A percentile compares a stretch with the other conserved stretches of the same genome.
Conservation (phyloP, 1,139 yeast genomes). For the Suhomyces guaymorum region DNA sequence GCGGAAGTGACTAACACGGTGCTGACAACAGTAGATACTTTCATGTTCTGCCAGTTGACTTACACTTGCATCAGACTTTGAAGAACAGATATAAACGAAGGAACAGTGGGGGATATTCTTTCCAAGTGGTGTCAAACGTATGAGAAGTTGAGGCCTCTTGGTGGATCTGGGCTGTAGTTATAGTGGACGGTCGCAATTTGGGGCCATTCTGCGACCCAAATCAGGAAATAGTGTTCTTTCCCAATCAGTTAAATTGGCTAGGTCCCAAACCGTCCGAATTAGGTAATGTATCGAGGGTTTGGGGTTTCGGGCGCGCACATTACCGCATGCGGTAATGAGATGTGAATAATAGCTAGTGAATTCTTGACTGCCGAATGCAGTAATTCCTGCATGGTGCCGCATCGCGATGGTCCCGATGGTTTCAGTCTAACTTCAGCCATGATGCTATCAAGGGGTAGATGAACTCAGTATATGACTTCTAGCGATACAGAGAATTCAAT, state of each 20-base stretch:
- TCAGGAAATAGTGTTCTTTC: slow-evolving; percentile 12
- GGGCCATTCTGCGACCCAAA: slow-evolving; percentile 9
- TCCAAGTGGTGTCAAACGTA: slow-evolving; percentile 5
- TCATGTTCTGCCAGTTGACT: slow-evolving; percentile 17
- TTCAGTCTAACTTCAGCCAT: no score
- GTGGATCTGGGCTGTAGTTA: slow-evolving; percentile 10
- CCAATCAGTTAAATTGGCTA: slow-evolving; percentile 11
- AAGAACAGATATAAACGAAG: slow-evolving; percentile 15
- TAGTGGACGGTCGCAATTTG: slow-evolving; percentile 9
- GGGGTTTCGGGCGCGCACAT: slow-evolving; percentile 6
- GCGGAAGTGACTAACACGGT: slow-evolving; percentile 23
- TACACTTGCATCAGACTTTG: slow-evolving; percentile 14
- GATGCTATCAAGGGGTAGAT: no score
- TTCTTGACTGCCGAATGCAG: slow-evolving; percentile 5
- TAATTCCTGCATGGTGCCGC: not conserved
- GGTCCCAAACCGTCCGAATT: slow-evolving; percentile 1
- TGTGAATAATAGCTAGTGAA: not conserved
- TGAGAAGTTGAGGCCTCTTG: slow-evolving; percentile 1
- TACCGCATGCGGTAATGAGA: slow-evolving; percentile 11
- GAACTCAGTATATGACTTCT: no score
- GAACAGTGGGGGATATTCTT: slow-evolving; percentile 11
- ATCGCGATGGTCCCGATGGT: no score
- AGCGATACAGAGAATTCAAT: no score
- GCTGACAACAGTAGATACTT: slow-evolving; percentile 22
- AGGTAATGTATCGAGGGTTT: slow-evolving; percentile 7